Evolutionary conservation across 441 rosid species (phyloP).

Genomic region (Euphorbia schlechtendalii): DNA sequence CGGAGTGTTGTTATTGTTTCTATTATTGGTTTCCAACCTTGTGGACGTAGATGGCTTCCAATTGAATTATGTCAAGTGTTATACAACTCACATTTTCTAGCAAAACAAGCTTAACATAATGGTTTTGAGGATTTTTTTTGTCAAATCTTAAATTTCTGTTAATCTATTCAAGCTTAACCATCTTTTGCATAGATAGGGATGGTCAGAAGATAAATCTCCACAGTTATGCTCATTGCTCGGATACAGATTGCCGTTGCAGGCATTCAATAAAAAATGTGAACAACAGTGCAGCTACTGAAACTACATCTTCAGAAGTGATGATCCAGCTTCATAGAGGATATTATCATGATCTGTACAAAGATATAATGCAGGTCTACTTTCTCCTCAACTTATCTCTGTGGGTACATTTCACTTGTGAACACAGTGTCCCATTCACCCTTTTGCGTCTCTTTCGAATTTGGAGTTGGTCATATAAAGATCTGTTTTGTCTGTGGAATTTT

Average conservation of each 20-base stretch:
- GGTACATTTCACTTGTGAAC: not conserved
- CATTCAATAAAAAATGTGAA: conserved; percentile 26
- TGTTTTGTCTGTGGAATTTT: conserved; percentile 8
- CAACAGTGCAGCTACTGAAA: conserved; percentile 7
- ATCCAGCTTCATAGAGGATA: conserved; percentile 61
- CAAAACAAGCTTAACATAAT: not conserved
- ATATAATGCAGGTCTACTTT: conserved; percentile 44
- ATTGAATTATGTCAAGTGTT: not conserved
- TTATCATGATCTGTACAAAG: conserved; percentile 62
- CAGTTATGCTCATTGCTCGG: conserved; percentile 46
- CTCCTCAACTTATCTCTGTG: not conserved
- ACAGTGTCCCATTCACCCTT: not conserved
- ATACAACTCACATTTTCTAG: not conserved
- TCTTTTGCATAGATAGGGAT: conserved; percentile 39
- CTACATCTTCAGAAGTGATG: conserved; percentile 33
- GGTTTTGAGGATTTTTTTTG: not conserved
- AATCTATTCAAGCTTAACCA: not conserved
- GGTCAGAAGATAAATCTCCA: conserved; percentile 46
- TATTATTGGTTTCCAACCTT: not conserved
- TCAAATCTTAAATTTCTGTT: not conserved
- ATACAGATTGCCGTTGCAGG: conserved; percentile 55
- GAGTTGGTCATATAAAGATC: conserved; percentile 1
- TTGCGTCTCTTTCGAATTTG: not conserved
- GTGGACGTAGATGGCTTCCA: not conserved
- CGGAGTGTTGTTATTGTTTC: not conserved